Conservation (phyloP, 2,329 filamentous ascomycete genomes). For the Fusarium nodosum region DNA sequence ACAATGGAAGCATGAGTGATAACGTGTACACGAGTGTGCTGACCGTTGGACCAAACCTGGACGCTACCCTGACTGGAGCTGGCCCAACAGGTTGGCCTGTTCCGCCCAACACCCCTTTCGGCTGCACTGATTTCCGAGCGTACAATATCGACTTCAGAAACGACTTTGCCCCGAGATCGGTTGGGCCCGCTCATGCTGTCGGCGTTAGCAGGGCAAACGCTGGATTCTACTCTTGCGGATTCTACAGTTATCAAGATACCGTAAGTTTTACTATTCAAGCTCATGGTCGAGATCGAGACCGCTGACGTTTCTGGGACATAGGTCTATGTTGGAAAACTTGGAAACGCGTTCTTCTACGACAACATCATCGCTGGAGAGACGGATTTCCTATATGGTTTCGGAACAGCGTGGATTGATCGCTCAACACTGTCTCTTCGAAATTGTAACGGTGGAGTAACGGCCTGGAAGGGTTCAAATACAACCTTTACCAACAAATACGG, state of each 20-base stretch:
- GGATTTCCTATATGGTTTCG: constrained; percentile 78
- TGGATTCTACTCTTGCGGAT: constrained; percentile 75
- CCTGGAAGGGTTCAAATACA: constrained; percentile 75
- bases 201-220: constrained; percentile 74
- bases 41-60: constrained; percentile 73
- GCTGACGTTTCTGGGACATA: constrained; percentile 43
- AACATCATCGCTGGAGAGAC: constrained; percentile 73
- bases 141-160: constrained; percentile 78
- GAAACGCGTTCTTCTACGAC: constrained; percentile 74
- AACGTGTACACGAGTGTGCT: constrained; percentile 74
- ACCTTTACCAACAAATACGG: constrained; percentile 76
- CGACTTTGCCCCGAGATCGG: constrained; percentile 63
- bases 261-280: constrained; percentile 50
- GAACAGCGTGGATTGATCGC: constrained; percentile 71
- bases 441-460: constrained; percentile 76
- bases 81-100: constrained; percentile 74
- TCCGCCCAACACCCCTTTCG: constrained; percentile 72
- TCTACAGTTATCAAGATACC: constrained; percentile 78
- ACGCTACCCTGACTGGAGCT: constrained; percentile 71
- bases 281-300: rapidly evolving
- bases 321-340: constrained; percentile 75
- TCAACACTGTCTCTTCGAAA: constrained; percentile 67
- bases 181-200: constrained; percentile 71
- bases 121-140: constrained; percentile 72
- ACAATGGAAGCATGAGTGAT: constrained; percentile 63